phyloP scores from a whole-genome alignment of 2,329 filamentous ascomycete genomes.

The Talaromyces sp. region DNA sequence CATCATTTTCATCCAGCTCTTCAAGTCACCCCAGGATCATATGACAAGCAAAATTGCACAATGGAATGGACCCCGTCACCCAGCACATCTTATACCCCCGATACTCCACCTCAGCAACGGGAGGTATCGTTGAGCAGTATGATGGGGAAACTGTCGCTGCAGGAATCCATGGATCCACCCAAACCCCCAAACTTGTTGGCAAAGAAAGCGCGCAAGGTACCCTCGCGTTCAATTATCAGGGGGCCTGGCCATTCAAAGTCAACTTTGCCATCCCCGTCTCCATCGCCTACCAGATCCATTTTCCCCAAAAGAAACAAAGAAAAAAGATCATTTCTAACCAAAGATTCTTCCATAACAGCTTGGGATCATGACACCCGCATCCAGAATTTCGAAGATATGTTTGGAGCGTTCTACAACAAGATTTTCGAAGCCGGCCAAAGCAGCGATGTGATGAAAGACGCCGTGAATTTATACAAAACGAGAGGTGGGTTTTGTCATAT shows the following conservation, averaged over 20 bases:
- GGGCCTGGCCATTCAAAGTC: constrained; percentile 33
- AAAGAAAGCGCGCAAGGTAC: constrained; percentile 11
- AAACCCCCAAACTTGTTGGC: not conserved
- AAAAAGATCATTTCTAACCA: constrained; percentile 58
- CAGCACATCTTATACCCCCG: constrained; percentile 7
- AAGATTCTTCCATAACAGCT: constrained; percentile 69
- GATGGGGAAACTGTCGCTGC: constrained; percentile 25
- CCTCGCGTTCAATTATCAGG: constrained; percentile 14
- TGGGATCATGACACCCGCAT: constrained; percentile 77
- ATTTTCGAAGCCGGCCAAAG: constrained; percentile 65
- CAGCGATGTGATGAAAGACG: constrained; percentile 66
- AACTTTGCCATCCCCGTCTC: constrained; percentile 25
- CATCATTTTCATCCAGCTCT: constrained; percentile 16
- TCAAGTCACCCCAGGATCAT: constrained; percentile 14
- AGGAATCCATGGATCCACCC: constrained; percentile 5
- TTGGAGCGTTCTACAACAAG: constrained; percentile 64
- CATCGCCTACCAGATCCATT: constrained; percentile 29
- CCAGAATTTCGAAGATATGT: constrained; percentile 69
- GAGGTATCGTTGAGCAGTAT: constrained; percentile 33
- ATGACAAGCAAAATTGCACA: constrained; percentile 21
- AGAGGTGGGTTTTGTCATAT: constrained; percentile 51
- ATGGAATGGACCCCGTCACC: constrained; percentile 23
- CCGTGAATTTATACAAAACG: constrained; percentile 66
- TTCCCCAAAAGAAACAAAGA: constrained; percentile 27
- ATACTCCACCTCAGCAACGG: constrained; percentile 21